A percentile compares a stretch with the other conserved stretches of the same genome.
Evolutionary conservation across 2,329 filamentous ascomycete genomes (phyloP).

Genomic region (Pezicula rhizophila): DNA sequence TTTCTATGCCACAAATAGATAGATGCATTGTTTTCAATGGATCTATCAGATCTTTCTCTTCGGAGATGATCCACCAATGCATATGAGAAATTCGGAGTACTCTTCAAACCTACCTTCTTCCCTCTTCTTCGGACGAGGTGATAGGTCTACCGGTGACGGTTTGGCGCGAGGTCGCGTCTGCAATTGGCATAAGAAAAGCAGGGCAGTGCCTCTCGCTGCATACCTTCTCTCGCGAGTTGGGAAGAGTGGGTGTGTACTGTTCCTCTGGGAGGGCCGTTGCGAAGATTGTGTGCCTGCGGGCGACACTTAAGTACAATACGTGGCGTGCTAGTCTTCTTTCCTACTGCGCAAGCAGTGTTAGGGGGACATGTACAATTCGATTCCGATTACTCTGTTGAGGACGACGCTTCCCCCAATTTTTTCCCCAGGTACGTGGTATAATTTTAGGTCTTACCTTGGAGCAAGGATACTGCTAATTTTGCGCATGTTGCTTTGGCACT

Average conservation of each 20-base stretch:
- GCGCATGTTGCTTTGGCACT: background rate
- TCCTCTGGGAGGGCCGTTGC: constrained; percentile 89
- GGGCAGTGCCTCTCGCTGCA: constrained; percentile 35
- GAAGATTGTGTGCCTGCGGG: constrained; percentile 66
- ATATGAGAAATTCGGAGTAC: constrained; percentile 99
- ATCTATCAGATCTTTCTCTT: constrained; percentile 18
- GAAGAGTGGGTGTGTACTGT: constrained; percentile 34
- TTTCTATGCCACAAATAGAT: constrained; percentile 89
- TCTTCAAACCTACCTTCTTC: constrained; percentile 59
- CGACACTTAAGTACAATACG: constrained; percentile 95
- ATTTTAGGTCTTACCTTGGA: constrained; percentile 1
- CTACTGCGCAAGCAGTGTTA: constrained; percentile 10
- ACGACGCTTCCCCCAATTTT: constrained; percentile 21
- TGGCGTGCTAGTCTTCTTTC: constrained; percentile 54
- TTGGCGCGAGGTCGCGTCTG: constrained; percentile 77
- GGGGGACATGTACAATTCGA: constrained; percentile 29
- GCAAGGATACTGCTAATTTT: constrained; percentile 28
- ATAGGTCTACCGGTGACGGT: constrained; percentile 75
- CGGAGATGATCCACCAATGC: constrained; percentile 35
- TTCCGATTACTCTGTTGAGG: constrained; percentile 31
- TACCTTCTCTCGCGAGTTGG: constrained; percentile 21
- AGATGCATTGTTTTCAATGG: constrained; percentile 29
- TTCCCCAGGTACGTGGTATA: constrained; percentile 18
- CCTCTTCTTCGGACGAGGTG: constrained; percentile 37
- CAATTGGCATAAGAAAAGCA: constrained; percentile 93